Evolutionary conservation across 768 basidiomycete genomes (phyloP).

Genomic region (Rhodotorula kratochvilovae): DNA sequence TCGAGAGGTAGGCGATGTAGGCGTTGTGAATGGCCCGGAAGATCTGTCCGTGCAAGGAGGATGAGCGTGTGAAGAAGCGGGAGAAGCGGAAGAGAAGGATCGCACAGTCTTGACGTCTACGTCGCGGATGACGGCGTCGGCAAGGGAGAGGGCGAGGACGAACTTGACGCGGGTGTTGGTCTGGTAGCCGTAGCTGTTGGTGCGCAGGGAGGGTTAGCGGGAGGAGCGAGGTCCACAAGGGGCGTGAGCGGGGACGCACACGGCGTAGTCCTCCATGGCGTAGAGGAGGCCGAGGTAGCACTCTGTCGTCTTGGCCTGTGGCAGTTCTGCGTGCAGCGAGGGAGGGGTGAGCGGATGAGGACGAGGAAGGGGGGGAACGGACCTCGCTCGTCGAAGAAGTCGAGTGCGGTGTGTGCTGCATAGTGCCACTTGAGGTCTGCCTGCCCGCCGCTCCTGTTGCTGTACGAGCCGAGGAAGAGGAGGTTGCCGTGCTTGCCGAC

Average conservation of each 20-base stretch:
- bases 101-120: constrained; percentile 69
- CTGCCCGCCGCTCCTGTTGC: constrained; percentile 50
- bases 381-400: constrained; percentile 90
- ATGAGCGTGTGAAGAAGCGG: neutral
- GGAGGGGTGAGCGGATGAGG: neutral
- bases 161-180: constrained; percentile 85
- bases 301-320: constrained; percentile 59
- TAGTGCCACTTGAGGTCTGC: constrained; percentile 72
- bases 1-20: constrained; percentile 74
- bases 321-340: constrained; percentile 48
- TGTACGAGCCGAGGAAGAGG: constrained; percentile 38
- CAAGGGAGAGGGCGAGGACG: constrained; percentile 69
- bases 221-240: neutral
- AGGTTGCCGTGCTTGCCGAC: constrained; percentile 42
- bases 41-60: constrained; percentile 53
- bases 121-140: constrained; percentile 76
- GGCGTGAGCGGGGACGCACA: constrained; percentile 43
- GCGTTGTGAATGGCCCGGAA: constrained; percentile 86
- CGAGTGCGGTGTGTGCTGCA: constrained; percentile 81
- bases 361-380: constrained; percentile 43
- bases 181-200: constrained; percentile 67
- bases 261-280: constrained; percentile 86
- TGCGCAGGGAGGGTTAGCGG: neutral
- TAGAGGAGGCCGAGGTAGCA: constrained; percentile 81
- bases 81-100: neutral